phyloP scores from a whole-genome alignment of 768 basidiomycete species.

The Hortiboletus campestris region DNA sequence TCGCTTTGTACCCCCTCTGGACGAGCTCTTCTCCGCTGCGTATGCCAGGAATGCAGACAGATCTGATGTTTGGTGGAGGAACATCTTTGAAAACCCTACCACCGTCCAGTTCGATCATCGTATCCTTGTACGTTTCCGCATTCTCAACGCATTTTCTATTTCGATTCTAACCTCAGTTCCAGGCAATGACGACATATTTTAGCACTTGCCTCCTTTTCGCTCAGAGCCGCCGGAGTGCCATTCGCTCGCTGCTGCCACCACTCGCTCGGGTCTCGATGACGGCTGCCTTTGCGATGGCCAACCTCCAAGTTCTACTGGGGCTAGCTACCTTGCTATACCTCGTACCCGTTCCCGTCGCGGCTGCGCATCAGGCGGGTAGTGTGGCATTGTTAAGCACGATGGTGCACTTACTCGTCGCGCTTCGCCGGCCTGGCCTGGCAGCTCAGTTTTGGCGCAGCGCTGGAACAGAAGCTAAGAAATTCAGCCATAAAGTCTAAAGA shows the following conservation, averaged over 20 bases:
- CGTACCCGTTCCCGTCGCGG: constrained; percentile 89
- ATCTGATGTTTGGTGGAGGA: constrained; percentile 91
- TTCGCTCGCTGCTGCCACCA: constrained; percentile 56
- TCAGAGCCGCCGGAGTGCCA: constrained; percentile 50
- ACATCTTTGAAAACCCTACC: constrained; percentile 95
- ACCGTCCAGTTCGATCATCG: constrained; percentile 98
- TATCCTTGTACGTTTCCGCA: constrained; percentile 61
- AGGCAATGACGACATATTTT: constrained; percentile 87
- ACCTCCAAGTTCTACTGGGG: constrained; percentile 76
- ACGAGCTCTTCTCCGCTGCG: constrained; percentile 74
- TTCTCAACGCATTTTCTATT: not conserved
- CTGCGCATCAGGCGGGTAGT: constrained; percentile 94
- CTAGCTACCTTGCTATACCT: constrained; percentile 86
- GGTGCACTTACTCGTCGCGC: constrained; percentile 68
- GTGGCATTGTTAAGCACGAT: constrained; percentile 82
- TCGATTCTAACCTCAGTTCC: constrained; percentile 2
- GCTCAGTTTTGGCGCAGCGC: constrained; percentile 60
- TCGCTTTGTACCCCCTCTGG: constrained; percentile 70
- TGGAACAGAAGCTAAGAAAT: constrained; percentile 17
- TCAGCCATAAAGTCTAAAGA: constrained; percentile 1
- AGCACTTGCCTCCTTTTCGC: constrained; percentile 63
- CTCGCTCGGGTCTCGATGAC: constrained; percentile 49
- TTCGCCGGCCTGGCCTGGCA: constrained; percentile 67
- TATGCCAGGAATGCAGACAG: constrained; percentile 72
- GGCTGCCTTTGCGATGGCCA: constrained; percentile 74